These are phyloP conservation scores for Boletellus ananiceps DNA, from an alignment of 768 basidiomycete species.

Conservation along the genomic window DNA sequence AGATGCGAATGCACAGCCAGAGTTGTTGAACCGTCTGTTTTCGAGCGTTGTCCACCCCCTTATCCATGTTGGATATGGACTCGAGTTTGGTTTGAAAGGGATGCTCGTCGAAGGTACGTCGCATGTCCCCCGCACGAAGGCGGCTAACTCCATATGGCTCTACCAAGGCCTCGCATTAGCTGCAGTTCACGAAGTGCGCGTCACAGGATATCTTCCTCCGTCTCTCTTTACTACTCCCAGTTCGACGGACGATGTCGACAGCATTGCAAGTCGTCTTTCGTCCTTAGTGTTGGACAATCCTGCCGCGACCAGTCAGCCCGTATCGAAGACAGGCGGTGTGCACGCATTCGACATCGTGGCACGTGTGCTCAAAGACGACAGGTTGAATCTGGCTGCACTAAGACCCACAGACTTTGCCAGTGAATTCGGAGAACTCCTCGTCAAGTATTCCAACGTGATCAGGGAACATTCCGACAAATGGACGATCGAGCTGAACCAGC, in stretches of 20 bases:
- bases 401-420: constrained; percentile 15
- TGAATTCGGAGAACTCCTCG: constrained; percentile 11
- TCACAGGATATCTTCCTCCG: constrained; percentile 30
- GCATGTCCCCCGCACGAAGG: not conserved
- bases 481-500: constrained; percentile 35
- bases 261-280: constrained; percentile 2
- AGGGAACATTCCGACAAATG: constrained; percentile 35
- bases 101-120: constrained; percentile 55
- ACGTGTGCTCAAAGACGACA: constrained; percentile 46
- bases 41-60: constrained; percentile 55
- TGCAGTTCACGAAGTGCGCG: constrained; percentile 29
- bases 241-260: not conserved
- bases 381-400: constrained; percentile 15
- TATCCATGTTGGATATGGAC: constrained; percentile 58
- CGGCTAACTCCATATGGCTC: not conserved
- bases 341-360: constrained; percentile 49
- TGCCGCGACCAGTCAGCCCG: not conserved
- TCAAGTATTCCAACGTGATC: not conserved
- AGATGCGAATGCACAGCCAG: constrained; percentile 31
- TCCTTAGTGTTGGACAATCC: constrained; percentile 7
- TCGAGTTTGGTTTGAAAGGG: constrained; percentile 60
- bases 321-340: constrained; percentile 4
- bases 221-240: constrained; percentile 6
- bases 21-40: constrained; percentile 49
- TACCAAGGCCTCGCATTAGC: constrained; percentile 23